Base-by-base conservation (phyloP, 2,329 filamentous ascomycete genomes). In the Coleophoma crateriformis region DNA sequence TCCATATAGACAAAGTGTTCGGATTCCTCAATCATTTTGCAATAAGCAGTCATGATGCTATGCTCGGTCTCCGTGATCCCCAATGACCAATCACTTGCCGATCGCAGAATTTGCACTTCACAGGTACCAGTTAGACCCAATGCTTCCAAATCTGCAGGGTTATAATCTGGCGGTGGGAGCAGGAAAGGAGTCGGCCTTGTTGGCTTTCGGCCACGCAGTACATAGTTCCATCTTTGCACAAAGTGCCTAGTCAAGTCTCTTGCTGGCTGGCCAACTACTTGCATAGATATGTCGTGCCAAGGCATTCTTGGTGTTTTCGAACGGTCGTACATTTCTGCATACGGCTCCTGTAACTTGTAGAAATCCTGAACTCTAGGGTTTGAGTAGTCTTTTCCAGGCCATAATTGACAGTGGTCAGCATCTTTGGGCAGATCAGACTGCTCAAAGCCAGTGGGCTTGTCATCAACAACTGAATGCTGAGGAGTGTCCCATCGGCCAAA, bases 1-100 rank as follows among this genome's bases (percentile, higher is more conserved):
- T 99, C 94, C 57, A 97, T 96, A 68, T 99, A 97, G 46, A 97
- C 89, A 62, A 96, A 96, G 67, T 97, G 94, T 44, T 99, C 90
- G 2, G 90, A 96, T 56, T 92, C 87, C 57, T 94, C 86, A 58
- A 99, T 99, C 74, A 95, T 83, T 66, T 95, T 94, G 58, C 95
- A 80, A 63, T 97, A 97, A 3, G 94, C 92, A 55, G 87, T 94
- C 77, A 95, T 91, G 64, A 99, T 97, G 64, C 92, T 97, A 67
- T 91, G 85, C 66, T 99, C 94, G 1, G 86, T 88, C 51, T 90
- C 81, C 49, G 90, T 87, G 13, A 90, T 90, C 14, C 94, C 94
- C 2, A 96, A 78, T 1, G 92, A 97, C 94, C 94, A 99, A 34
- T 87, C 83, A 43, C 83, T 85, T 33, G 90, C 91, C 6, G 92